These are phyloP conservation scores for Talinum fruticosum DNA, from an alignment of 148 eudicot genomes.

Conservation along the genomic window DNA sequence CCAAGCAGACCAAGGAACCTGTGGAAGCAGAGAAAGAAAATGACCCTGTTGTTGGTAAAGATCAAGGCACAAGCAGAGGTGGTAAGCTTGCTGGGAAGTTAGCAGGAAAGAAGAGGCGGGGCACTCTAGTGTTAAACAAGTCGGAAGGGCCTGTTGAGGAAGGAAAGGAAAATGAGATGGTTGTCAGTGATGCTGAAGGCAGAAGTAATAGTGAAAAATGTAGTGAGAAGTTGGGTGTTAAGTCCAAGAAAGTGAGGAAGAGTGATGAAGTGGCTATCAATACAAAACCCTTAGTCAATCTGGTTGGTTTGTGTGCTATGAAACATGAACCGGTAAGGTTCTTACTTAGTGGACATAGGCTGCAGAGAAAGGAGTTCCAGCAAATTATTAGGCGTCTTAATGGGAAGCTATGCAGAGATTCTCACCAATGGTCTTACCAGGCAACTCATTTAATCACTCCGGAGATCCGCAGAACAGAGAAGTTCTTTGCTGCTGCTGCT, in stretches of 20 bases:
- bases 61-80: slow-evolving; percentile 26
- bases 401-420: slow-evolving; percentile 87
- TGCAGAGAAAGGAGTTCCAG: slow-evolving; percentile 89
- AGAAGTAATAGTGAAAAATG: slow-evolving; percentile 21
- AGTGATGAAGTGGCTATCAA: slow-evolving; percentile 20
- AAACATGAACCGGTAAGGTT: slow-evolving; percentile 59
- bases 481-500: slow-evolving; percentile 96
- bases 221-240: slow-evolving; percentile 29
- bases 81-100: slow-evolving; percentile 16
- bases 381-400: slow-evolving; percentile 66
- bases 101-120: slow-evolving; percentile 27
- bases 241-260: slow-evolving; percentile 25
- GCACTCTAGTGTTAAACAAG: slow-evolving; percentile 24
- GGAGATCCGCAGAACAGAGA: slow-evolving; percentile 83
- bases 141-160: slow-evolving; percentile 24
- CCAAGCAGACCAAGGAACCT: slow-evolving; percentile 10
- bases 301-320: background rate
- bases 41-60: slow-evolving; percentile 10
- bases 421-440: slow-evolving; percentile 96
- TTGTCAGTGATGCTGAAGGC: slow-evolving; percentile 22
- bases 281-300: slow-evolving; percentile 9
- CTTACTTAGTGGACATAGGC: slow-evolving; percentile 78
- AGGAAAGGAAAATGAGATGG: slow-evolving; percentile 52
- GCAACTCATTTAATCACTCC: slow-evolving; percentile 93
- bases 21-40: slow-evolving; percentile 9